These are phyloP conservation scores for Penicillium hesseltinei DNA, from an alignment of 2,329 filamentous ascomycete species.

Conservation along the genomic window DNA sequence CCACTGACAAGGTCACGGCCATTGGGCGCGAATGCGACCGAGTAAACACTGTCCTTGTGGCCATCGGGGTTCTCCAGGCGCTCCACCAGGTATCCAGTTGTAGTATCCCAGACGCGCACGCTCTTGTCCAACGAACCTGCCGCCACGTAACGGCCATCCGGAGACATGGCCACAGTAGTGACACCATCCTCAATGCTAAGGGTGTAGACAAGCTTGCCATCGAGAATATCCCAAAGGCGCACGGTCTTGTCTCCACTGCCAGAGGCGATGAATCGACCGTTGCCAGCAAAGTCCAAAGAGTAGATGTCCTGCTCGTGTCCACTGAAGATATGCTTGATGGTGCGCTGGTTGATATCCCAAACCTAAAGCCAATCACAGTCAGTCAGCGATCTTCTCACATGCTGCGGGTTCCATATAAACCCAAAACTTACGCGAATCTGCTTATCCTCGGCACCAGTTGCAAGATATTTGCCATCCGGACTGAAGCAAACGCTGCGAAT, in stretches of 20 bases:
- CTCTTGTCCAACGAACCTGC: slow-evolving; percentile 97
- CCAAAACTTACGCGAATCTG: slow-evolving; percentile 73
- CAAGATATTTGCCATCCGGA: slow-evolving; percentile 88
- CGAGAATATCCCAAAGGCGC: slow-evolving; percentile 92
- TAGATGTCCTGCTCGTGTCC: slow-evolving; percentile 99
- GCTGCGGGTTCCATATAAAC: neutral
- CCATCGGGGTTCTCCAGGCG: slow-evolving; percentile 89
- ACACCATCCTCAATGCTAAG: slow-evolving; percentile 95
- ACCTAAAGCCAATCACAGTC: slow-evolving; percentile 57
- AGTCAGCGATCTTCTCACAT: slow-evolving; percentile 7
- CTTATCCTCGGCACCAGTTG: slow-evolving; percentile 96
- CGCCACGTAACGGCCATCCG: slow-evolving; percentile 89
- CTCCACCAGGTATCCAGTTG: slow-evolving; percentile 80
- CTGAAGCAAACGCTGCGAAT: slow-evolving; percentile 99
- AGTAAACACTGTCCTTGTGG: slow-evolving; percentile 96
- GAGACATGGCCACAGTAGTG: slow-evolving; percentile 95
- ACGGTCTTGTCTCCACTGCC: slow-evolving; percentile 94
- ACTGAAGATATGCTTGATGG: slow-evolving; percentile 89
- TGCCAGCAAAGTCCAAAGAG: slow-evolving; percentile 89
- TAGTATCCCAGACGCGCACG: slow-evolving; percentile 93
- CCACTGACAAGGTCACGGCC: slow-evolving; percentile 92
- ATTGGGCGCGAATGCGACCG: slow-evolving; percentile 90
- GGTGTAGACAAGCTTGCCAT: slow-evolving; percentile 75
- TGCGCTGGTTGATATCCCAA: slow-evolving; percentile 84
- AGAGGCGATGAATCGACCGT: slow-evolving; percentile 90